These are phyloP conservation scores for Solanum virginianum DNA, from an alignment of 257 asterid species.

Conservation along the genomic window DNA sequence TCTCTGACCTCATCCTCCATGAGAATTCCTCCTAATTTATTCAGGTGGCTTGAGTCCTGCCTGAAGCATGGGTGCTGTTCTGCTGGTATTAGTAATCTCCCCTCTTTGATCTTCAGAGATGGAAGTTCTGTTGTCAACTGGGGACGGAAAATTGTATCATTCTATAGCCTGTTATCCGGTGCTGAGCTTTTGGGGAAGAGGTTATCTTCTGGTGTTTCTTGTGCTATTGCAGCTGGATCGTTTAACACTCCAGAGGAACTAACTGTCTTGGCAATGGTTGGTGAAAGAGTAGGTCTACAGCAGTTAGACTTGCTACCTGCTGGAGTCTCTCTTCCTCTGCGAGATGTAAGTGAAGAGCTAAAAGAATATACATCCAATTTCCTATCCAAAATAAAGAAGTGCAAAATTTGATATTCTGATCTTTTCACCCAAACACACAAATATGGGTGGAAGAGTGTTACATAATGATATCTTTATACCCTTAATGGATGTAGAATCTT, in stretches of 20 bases:
- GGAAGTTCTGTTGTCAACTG: conserved; percentile 62
- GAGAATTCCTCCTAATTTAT: conserved; percentile 65
- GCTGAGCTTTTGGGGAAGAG: conserved; percentile 48
- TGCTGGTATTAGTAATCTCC: conserved; percentile 59
- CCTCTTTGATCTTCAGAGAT: conserved; percentile 53
- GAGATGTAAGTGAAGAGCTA: conserved; percentile 60
- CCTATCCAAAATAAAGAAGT: background rate
- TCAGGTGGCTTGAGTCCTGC: conserved; percentile 89
- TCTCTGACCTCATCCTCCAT: conserved; percentile 16
- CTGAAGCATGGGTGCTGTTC: conserved; percentile 55
- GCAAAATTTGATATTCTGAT: background rate
- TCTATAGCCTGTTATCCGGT: conserved; percentile 86
- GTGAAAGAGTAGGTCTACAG: conserved; percentile 85
- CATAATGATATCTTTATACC: background rate
- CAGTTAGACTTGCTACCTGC: conserved; percentile 89
- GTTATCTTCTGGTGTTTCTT: conserved; percentile 76
- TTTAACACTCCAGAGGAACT: conserved; percentile 59
- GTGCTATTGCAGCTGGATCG: conserved; percentile 61
- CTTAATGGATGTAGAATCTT: background rate
- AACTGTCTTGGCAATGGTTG: conserved; percentile 89
- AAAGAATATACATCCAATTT: background rate
- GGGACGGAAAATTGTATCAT: conserved; percentile 81
- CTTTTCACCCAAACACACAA: background rate
- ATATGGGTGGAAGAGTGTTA: background rate
- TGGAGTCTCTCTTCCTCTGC: conserved; percentile 87